A percentile compares a stretch with the other conserved stretches of the same genome.
Evolutionary conservation across 2,329 filamentous ascomycete species (phyloP).

Genomic region (Fusarium secorum): DNA sequence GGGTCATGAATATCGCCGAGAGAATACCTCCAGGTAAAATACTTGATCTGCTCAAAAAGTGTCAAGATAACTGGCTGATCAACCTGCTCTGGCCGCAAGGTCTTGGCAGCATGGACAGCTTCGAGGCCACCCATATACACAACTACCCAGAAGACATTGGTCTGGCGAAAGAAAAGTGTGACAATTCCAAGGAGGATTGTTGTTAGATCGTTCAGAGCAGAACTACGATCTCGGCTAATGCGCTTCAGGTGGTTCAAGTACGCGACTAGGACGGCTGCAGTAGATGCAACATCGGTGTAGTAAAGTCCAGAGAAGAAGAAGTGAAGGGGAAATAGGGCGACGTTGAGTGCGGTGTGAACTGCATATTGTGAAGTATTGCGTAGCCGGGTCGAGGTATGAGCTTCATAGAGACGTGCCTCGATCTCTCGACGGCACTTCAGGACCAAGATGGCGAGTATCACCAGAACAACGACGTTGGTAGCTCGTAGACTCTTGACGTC

Average conservation of each 20-base stretch:
- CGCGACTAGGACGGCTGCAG: constrained; percentile 74
- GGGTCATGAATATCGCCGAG: constrained; percentile 65
- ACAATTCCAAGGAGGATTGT: constrained; percentile 66
- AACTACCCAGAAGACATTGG: constrained; percentile 95
- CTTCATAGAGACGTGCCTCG: constrained; percentile 52
- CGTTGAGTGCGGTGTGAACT: constrained; percentile 75
- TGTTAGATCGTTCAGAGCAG: constrained; percentile 51
- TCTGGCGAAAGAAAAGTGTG: constrained; percentile 84
- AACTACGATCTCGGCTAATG: constrained; percentile 45
- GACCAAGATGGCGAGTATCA: constrained; percentile 54
- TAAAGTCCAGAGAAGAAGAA: constrained; percentile 98
- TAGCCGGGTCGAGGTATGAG: constrained; percentile 25
- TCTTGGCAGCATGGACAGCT: constrained; percentile 60
- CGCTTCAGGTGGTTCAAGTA: constrained; percentile 67
- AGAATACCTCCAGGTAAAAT: constrained; percentile 55
- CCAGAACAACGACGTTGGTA: constrained; percentile 55
- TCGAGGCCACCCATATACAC: constrained; percentile 75
- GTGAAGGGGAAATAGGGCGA: constrained; percentile 84
- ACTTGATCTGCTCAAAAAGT: constrained; percentile 47
- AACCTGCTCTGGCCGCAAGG: constrained; percentile 47
- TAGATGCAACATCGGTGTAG: constrained; percentile 91
- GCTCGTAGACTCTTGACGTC: constrained; percentile 52
- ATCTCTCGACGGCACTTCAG: constrained; percentile 62
- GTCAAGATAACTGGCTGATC: constrained; percentile 45
- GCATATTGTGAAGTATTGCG: constrained; percentile 50